A percentile compares a stretch with the other conserved stretches of the same genome.
phyloP scores from a whole-genome alignment of 139 green algal species.

The Picochlorum sp. region DNA sequence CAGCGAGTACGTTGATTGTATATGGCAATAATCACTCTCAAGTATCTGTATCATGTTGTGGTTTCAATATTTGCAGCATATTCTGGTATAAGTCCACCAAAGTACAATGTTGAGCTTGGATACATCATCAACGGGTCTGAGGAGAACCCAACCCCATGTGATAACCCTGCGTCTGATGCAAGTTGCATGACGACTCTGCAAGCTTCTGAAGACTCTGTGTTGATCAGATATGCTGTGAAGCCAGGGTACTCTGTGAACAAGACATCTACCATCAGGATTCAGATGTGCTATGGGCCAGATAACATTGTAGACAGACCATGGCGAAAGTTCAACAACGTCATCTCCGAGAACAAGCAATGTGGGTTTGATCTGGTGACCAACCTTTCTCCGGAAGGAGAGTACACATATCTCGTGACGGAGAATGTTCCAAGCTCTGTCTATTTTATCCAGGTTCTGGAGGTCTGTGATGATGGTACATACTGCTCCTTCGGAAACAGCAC shows the following conservation, averaged over 20 bases:
- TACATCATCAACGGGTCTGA: slow-evolving; percentile 6
- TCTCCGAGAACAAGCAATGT: slow-evolving; percentile 28
- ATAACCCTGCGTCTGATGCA: not conserved
- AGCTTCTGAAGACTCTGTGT: slow-evolving; percentile 9
- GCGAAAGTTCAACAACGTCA: slow-evolving; percentile 19
- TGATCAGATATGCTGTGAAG: slow-evolving; percentile 12
- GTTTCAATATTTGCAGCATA: not conserved
- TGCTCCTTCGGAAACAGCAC: slow-evolving; percentile 14
- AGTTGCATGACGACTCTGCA: slow-evolving; percentile 6
- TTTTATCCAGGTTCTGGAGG: slow-evolving; percentile 17
- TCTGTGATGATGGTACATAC: slow-evolving; percentile 10
- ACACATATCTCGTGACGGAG: slow-evolving; percentile 1
- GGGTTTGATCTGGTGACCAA: slow-evolving; percentile 1
- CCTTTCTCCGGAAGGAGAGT: slow-evolving; percentile 15
- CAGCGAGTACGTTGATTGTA: not conserved
- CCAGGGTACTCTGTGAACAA: slow-evolving; percentile 7
- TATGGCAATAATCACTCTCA: too few species aligned
- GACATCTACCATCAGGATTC: slow-evolving; percentile 18
- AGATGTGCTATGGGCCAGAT: slow-evolving; percentile 14
- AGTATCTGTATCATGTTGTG: not conserved
- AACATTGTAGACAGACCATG: slow-evolving; percentile 14
- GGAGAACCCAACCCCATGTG: not conserved
- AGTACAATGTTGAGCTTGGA: slow-evolving; percentile 7
- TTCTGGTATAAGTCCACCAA: not conserved
- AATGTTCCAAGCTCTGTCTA: slow-evolving; percentile 12